Base-by-base conservation (phyloP, 148 eudicot species). In the Silene conica region DNA sequence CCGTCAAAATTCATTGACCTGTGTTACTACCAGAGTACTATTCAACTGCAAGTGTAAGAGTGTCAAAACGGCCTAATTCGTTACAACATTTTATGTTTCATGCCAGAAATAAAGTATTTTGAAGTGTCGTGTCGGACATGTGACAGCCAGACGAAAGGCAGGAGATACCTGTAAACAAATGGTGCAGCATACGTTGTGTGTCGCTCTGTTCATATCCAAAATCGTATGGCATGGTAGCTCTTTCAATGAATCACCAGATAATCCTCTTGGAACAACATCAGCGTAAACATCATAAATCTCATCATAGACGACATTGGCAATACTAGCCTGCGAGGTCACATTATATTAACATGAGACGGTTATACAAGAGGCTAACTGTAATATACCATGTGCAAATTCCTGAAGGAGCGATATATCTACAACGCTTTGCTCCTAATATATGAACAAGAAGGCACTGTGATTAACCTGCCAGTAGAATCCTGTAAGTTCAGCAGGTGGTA, bases 131-230 rank as follows among this genome's bases (percentile, higher is more conserved):
- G 55, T 50, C 16, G 4, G 16, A 50, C 16, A 50, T 50, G 55
- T 50, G 16, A 50, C 55, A 50, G 14, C 55, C 55, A 50, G 16
- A 1, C n/a, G n/a, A n/a, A n/a, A 86, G 13, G 10, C 0, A 62
- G 12, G 59, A 61, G 43, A 57, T 50, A 88, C 92, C 92, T 88
- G 89, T 70, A 88, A 78, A 73, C 89, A 88, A 56, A 86, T 86
- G 60, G 92, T 75, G 80, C 91, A 84, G 81, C 83, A 83, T 19
- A 79, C 74, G 74, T 75, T 77, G 62, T 78, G 81, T 20, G 76
- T 61, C 45, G 81, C 63, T 52, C 23, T 72, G 48, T 73, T 74
- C 50, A 75, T 76, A 50, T 84, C 82, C 72, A 77, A 60, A 45
- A 84, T 73, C 66, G 80, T 78, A 80, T 82, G 86, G 74, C 73